Evolutionary conservation across 2,329 filamentous ascomycete species (phyloP).

Genomic region (Ophiostoma pallidulum): DNA sequence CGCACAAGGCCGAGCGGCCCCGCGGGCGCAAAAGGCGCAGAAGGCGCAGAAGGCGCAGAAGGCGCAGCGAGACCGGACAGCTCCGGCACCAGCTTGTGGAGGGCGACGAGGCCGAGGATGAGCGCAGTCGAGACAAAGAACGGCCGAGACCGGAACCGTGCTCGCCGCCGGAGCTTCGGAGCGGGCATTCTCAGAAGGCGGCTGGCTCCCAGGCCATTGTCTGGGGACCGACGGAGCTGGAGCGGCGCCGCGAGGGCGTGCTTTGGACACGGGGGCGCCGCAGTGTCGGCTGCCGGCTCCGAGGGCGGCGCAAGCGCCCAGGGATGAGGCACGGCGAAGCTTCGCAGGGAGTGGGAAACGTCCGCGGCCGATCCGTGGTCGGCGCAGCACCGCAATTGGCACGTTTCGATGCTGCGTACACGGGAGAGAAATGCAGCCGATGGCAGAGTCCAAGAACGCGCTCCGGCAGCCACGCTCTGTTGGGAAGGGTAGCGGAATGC

Average conservation of each 20-base stretch:
- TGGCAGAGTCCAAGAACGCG: too few species aligned
- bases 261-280: not conserved
- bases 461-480: too few species aligned
- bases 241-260: not conserved
- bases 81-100: slow-evolving; percentile 21
- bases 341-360: too few species aligned
- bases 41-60: not conserved
- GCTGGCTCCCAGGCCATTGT: not conserved
- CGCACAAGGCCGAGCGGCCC: slow-evolving; percentile 1
- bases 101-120: slow-evolving; percentile 33
- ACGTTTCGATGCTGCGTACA: too few species aligned
- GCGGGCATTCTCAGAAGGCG: slow-evolving; percentile 19
- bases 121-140: slow-evolving; percentile 40
- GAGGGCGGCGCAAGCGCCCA: too few species aligned
- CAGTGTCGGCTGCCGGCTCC: too few species aligned
- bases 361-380: too few species aligned
- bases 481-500: too few species aligned
- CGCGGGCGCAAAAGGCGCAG: too few species aligned
- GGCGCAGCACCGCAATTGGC: too few species aligned
- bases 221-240: not conserved
- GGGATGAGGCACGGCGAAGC: too few species aligned
- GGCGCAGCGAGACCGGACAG: not conserved
- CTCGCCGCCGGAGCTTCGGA: slow-evolving; percentile 21
- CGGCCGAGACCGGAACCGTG: slow-evolving; percentile 36
- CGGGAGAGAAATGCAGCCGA: too few species aligned